Conservation (phyloP, 306 rosid genomes). For the Prunus padus region DNA sequence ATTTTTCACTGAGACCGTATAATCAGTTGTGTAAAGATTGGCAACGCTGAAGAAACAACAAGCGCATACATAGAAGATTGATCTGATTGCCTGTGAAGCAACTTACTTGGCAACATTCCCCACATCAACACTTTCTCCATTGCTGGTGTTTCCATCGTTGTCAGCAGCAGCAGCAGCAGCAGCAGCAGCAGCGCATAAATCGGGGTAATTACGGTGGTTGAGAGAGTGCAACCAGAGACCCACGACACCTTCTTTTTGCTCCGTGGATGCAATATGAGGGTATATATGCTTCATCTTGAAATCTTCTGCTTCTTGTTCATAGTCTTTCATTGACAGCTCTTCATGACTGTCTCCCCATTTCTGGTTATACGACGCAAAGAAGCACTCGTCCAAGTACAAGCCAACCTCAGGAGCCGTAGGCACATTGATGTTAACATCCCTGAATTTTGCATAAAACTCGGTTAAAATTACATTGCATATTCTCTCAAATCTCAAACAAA, state of each 20-base stretch:
- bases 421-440: slow-evolving; percentile 77
- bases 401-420: slow-evolving; percentile 99
- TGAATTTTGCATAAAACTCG: slow-evolving; percentile 20
- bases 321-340: slow-evolving; percentile 77
- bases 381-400: slow-evolving; percentile 84
- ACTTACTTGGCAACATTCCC: slow-evolving; percentile 35
- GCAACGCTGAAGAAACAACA: background rate
- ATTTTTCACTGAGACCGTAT: background rate
- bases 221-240: slow-evolving; percentile 92
- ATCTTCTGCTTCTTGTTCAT: slow-evolving; percentile 66
- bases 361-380: slow-evolving; percentile 77
- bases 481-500: slow-evolving; percentile 4
- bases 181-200: slow-evolving; percentile 29
- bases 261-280: slow-evolving; percentile 72
- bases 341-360: slow-evolving; percentile 94
- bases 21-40: background rate
- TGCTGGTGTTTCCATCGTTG: slow-evolving; percentile 21
- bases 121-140: slow-evolving; percentile 17
- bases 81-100: slow-evolving; percentile 3
- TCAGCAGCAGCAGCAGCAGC: slow-evolving; percentile 26
- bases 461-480: slow-evolving; percentile 11
- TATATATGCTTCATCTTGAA: slow-evolving; percentile 85
- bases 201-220: slow-evolving; percentile 86
- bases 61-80: slow-evolving; percentile 20
- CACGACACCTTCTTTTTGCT: slow-evolving; percentile 81